phyloP scores from a whole-genome alignment of 768 basidiomycete genomes.

The Suillus tomentosus region DNA sequence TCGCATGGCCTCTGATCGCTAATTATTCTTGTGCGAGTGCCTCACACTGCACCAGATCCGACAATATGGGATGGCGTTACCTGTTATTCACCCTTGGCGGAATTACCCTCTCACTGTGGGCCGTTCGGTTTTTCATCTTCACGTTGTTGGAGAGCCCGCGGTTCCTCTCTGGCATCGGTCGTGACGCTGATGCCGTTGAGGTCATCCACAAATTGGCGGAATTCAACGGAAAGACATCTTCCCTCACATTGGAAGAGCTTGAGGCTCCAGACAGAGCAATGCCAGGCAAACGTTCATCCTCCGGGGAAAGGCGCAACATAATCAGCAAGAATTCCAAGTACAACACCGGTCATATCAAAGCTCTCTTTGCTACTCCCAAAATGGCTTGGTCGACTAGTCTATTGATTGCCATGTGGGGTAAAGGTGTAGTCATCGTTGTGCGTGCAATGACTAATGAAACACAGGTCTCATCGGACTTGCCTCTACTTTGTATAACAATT shows the following conservation, averaged over 20 bases:
- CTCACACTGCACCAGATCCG: conserved; percentile 37
- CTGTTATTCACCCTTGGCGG: conserved; percentile 55
- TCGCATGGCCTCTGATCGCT: conserved; percentile 62
- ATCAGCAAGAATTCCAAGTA: conserved; percentile 46
- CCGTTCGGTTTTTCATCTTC: conserved; percentile 54
- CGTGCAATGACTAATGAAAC: neutral
- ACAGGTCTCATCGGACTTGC: conserved; percentile 74
- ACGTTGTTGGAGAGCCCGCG: conserved; percentile 57
- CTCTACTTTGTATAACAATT: conserved; percentile 64
- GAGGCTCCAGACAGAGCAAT: conserved; percentile 30
- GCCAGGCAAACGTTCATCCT: conserved; percentile 14
- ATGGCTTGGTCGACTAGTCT: conserved; percentile 68
- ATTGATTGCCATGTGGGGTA: conserved; percentile 50
- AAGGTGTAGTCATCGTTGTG: conserved; percentile 26
- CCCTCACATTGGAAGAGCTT: conserved; percentile 49
- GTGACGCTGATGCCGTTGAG: conserved; percentile 51
- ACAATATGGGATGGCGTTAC: conserved; percentile 71
- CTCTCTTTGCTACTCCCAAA: conserved; percentile 62
- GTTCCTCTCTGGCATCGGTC: conserved; percentile 55
- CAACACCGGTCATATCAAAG: conserved; percentile 48
- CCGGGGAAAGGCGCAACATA: conserved; percentile 22
- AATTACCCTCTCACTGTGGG: conserved; percentile 54
- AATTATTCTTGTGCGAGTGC: conserved; percentile 50
- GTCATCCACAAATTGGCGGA: conserved; percentile 50
- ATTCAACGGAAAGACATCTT: conserved; percentile 47